A percentile compares a stretch with the other conserved stretches of the same genome.
Conservation (phyloP, 2,329 filamentous ascomycete genomes). For the Fusarium secorum region DNA sequence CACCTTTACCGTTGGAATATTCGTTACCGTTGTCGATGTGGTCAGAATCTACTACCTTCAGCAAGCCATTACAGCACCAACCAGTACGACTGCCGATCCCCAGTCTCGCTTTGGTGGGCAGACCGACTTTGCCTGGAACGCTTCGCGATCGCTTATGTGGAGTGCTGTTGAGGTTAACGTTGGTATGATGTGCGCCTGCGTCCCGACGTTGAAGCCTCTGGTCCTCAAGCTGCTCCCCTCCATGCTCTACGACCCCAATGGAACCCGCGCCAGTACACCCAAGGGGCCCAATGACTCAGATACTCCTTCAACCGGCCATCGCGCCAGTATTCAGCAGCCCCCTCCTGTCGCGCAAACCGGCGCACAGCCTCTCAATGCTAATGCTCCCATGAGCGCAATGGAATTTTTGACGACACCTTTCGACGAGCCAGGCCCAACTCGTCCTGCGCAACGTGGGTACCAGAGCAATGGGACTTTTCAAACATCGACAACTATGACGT, state of each 20-base stretch:
- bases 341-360: constrained; percentile 33
- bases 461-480: constrained; percentile 16
- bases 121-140: constrained; percentile 72
- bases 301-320: constrained; percentile 36
- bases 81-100: constrained; percentile 47
- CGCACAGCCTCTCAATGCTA: constrained; percentile 36
- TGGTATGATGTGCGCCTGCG: constrained; percentile 88
- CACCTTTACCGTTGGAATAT: constrained; percentile 86
- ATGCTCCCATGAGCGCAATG: constrained; percentile 48
- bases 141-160: constrained; percentile 90
- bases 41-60: constrained; percentile 91
- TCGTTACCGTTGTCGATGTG: constrained; percentile 88
- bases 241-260: constrained; percentile 62
- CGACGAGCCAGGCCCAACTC: constrained; percentile 30
- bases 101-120: constrained; percentile 60
- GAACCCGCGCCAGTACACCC: constrained; percentile 45
- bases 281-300: constrained; percentile 46
- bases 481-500: constrained; percentile 47
- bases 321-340: constrained; percentile 38
- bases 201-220: constrained; percentile 90
- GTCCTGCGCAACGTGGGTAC: constrained; percentile 12
- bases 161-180: constrained; percentile 90
- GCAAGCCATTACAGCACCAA: constrained; percentile 64
- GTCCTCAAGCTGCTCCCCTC: constrained; percentile 70
- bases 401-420: constrained; percentile 59